A percentile compares a stretch with the other conserved stretches of the same genome.
Evolutionary conservation across 116 monocot species (phyloP).

Genomic region (Zostera marina): DNA sequence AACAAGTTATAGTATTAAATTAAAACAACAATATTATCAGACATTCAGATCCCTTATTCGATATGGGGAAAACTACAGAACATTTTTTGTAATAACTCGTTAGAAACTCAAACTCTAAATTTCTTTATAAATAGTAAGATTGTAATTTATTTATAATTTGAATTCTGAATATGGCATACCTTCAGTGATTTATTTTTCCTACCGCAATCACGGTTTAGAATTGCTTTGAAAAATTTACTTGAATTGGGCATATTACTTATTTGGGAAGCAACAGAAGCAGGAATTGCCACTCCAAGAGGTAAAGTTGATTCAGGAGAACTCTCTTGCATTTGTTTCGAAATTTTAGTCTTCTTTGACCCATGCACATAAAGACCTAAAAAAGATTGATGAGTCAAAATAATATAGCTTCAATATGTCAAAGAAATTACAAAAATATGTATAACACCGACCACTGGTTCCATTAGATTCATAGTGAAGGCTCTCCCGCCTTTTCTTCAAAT

Average conservation of each 20-base stretch:
- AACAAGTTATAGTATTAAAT: too few relatives aligned
- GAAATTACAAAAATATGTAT: not conserved
- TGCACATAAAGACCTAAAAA: conserved; percentile 42
- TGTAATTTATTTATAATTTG: too few relatives aligned
- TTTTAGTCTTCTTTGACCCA: conserved; percentile 62
- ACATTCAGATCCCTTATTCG: too few relatives aligned
- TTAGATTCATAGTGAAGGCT: conserved; percentile 50
- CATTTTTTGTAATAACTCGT: too few relatives aligned
- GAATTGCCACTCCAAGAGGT: conserved; percentile 33
- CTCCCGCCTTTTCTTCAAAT: conserved; percentile 54
- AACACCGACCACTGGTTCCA: conserved; percentile 46
- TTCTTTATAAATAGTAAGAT: too few relatives aligned
- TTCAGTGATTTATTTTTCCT: conserved; percentile 70
- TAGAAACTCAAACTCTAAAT: too few relatives aligned
- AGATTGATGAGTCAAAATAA: not conserved
- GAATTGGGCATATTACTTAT: conserved; percentile 88
- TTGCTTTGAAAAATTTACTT: conserved; percentile 68
- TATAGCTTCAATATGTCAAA: not conserved
- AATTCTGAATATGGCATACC: conserved; percentile 18
- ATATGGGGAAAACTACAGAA: too few relatives aligned
- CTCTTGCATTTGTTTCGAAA: conserved; percentile 35
- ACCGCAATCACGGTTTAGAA: conserved; percentile 54
- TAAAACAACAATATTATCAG: too few relatives aligned
- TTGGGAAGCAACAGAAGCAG: conserved; percentile 87
- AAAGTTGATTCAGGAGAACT: conserved; percentile 33